A percentile compares a stretch with the other conserved stretches of the same genome.
These are phyloP conservation scores for Calonectria hawksworthii DNA, from an alignment of 2,329 filamentous ascomycete genomes.

Conservation along the genomic window DNA sequence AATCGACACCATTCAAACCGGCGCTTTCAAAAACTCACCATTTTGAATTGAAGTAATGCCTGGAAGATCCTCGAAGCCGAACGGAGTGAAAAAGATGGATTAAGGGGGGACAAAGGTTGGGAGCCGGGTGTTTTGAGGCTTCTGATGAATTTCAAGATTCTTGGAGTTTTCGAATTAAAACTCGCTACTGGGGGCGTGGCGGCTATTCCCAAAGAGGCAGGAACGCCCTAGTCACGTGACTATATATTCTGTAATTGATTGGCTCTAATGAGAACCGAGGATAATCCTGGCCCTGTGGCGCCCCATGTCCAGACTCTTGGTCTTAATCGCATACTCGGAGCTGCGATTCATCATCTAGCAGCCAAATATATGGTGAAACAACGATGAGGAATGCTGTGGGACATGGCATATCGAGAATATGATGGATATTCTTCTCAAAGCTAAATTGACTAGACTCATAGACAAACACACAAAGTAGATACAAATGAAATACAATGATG, in stretches of 20 bases:
- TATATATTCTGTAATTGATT: neutral
- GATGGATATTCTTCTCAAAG: neutral
- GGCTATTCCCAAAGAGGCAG: neutral
- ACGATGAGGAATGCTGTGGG: neutral
- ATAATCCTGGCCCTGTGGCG: no score
- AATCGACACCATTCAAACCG: conserved; percentile 32
- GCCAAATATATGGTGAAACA: neutral
- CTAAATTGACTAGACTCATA: neutral
- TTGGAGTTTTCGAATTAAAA: no score
- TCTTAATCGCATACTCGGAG: neutral
- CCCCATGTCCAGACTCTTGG: neutral
- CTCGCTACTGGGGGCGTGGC: no score
- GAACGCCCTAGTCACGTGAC: neutral
- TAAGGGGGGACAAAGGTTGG: conserved; percentile 42
- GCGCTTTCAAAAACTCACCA: conserved; percentile 63
- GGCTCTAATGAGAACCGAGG: no score
- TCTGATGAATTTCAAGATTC: no score
- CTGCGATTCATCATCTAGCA: neutral
- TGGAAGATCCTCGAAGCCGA: conserved; percentile 77
- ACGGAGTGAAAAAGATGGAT: conserved; percentile 36
- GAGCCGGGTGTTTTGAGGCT: no score
- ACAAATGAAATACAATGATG: neutral
- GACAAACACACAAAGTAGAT: neutral
- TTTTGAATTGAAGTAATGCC: conserved; percentile 65
- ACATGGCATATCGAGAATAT: neutral